Base-by-base conservation (phyloP, 495 filamentous ascomycete genomes). In the Penicillium macrosclerotiorum region DNA sequence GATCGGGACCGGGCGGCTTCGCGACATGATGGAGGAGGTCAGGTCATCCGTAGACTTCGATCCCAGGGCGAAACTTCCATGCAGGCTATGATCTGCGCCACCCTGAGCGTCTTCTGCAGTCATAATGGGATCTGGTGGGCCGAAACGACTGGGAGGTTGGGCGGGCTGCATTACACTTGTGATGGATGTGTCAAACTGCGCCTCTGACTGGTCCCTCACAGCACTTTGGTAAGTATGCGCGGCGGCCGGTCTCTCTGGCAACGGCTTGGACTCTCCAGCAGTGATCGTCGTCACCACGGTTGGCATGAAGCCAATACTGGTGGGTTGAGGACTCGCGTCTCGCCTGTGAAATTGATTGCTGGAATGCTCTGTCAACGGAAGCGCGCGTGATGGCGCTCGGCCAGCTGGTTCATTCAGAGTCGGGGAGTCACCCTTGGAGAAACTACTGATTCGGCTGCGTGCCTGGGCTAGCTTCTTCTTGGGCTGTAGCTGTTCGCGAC, bases 121-220 rank as follows among this genome's bases (percentile, higher is more conserved):
- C n/a, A 81, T 79, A 22, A 31, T 23, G 23, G 57, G 85, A 84
- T 3, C 89, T 12, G 85, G 85, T 35, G 82, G 68, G 62, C 83
- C 89, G 69, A 88, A 89, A 30, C 85, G 85, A 42, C 85, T 90
- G 0, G 62, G 57, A 6, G 81, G 84, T 37, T 84, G 73, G 17
- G 61, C 47, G 26, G 57, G 43, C 19, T 68, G 43, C 39, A 63
- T 56, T 35, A 72, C 44, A 31, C 59, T 58, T 27, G 48, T 50
- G 11, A 63, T 37, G 8, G 47, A 33, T 24, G 46, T 27, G 37
- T 57, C 50, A 31, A 65, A 48, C 12, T 62, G 53, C 24, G 54
- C 38, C 11, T 39, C 23, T 22, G 37, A 26, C 20, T 41, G 12
- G n/a, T 41, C 34, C 13, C 12, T 43, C 33, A 20, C 23, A 26